Percentiles rank a stretch among this genome's conserved stretches.
Conservation (phyloP, 129 eudicot species). For the Tanacetum coccineum region DNA sequence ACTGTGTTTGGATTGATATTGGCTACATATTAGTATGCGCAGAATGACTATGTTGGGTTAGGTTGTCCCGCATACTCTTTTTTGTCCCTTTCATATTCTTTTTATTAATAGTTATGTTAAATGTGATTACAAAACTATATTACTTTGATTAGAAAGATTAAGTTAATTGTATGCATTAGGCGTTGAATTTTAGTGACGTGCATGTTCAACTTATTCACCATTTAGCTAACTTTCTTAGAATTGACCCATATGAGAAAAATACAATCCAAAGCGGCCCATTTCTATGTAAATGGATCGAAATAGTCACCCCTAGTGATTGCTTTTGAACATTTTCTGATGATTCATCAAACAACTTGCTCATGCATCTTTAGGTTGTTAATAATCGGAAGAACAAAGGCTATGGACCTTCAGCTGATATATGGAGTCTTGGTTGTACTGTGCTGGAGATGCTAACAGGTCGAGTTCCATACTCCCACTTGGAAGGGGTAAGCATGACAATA, state of each 20-base stretch:
- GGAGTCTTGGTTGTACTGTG: conserved; percentile 94
- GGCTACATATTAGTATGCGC: background rate
- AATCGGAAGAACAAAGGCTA: conserved; percentile 28
- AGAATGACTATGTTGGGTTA: background rate
- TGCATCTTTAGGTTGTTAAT: conserved; percentile 48
- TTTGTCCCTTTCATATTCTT: background rate
- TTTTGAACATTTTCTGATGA: background rate
- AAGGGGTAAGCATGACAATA: conserved; percentile 45
- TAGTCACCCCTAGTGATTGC: conserved; percentile 1
- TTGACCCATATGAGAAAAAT: background rate
- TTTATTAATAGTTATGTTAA: background rate
- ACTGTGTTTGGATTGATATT: background rate
- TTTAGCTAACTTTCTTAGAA: background rate
- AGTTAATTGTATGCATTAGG: no score
- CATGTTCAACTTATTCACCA: background rate
- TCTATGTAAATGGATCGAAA: no score
- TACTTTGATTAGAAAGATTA: no score
- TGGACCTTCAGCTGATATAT: conserved; percentile 82
- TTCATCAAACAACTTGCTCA: background rate
- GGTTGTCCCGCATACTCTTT: background rate
- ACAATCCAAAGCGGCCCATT: background rate
- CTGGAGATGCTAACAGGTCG: conserved; percentile 77
- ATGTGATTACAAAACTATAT: background rate
- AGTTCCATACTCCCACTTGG: conserved; percentile 67
- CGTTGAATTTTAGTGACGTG: background rate